Evolutionary conservation across 2,329 filamentous ascomycete species (phyloP), one percentile per base, ranked within the genome.

Genomic region (Pseudogymnoascus sp.): DNA sequence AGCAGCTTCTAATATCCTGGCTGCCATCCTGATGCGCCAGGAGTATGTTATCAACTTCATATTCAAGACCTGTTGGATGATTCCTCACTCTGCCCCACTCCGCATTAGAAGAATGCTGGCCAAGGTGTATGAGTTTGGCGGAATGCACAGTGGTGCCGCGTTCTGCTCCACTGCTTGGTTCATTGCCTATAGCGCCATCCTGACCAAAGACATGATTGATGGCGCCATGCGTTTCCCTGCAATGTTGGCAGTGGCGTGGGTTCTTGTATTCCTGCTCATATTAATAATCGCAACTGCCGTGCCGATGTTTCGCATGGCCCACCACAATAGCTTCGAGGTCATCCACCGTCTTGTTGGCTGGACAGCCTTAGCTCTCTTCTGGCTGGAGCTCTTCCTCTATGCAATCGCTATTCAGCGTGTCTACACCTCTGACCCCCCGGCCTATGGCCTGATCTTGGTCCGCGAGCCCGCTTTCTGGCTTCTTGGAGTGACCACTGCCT

Each of bases 291-390:
- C n/a, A 13, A 77, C 80, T 41, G 80, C 83, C 1, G 75, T 81
- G 64, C 84, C 83, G 10, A 69, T 64, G 8, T 74, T 85, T 61
- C 80, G 84, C 5, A 70, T 73, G 62, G 75, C 74, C 62, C 74
- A 72, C 58, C 84, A 86, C 71, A 80, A 86, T 68, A 74, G 76
- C 51, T 86, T 85, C 71, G 83, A 85, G 71, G 70, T 78, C 51
- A 76, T 78, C 27, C 83, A 86, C 71, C 81, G 83, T 60, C 84
- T 81, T 68, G 79, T 74, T 9, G 83, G 82, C 13, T 86, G 83
- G 82, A 70, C 74, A 8, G 73, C 79, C 1, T 70, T 85, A 5
- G 74, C 68, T 10, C 68, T 84, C 17, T 80, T 85, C 65, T 80
- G 81, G 73, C 73, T 75, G 2, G 76, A 84, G 62, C 74, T 80